phyloP scores from a whole-genome alignment of 345 rosid species.

The Kernera saxatilis region DNA sequence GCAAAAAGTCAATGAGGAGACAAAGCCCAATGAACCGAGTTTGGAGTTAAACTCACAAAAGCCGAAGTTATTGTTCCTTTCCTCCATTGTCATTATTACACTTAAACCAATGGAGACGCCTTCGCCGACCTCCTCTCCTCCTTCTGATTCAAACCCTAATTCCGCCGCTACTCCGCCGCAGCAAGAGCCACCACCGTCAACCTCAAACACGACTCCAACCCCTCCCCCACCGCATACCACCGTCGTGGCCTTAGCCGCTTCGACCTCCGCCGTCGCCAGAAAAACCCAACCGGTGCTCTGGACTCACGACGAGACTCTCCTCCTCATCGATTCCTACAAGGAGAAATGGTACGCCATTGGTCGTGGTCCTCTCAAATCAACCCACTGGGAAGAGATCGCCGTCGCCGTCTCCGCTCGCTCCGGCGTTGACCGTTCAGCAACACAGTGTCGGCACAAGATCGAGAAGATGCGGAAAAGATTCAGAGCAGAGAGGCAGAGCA shows the following conservation, averaged over 20 bases:
- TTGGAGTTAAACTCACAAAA: neutral
- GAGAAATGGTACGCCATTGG: constrained; percentile 64
- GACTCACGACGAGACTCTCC: constrained; percentile 66
- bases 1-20: neutral
- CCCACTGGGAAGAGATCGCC: constrained; percentile 76
- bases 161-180: constrained; percentile 20
- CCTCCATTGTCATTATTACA: neutral
- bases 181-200: neutral
- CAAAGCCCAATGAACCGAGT: neutral
- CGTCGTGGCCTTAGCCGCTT: constrained; percentile 22
- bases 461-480: constrained; percentile 75
- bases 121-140: constrained; percentile 21
- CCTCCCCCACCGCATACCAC: neutral
- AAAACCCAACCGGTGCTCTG: constrained; percentile 63
- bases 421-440: constrained; percentile 52
- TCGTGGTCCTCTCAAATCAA: constrained; percentile 59
- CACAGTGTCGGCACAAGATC: constrained; percentile 84
- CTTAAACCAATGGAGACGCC: constrained; percentile 16
- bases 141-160: constrained; percentile 32
- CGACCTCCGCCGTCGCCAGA: constrained; percentile 16
- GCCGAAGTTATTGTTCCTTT: neutral
- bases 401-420: constrained; percentile 56
- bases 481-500: constrained; percentile 49
- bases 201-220: neutral
- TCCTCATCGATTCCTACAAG: constrained; percentile 58